These are phyloP conservation scores for Rhizopogon roseolus DNA, from an alignment of 768 basidiomycete species.

Conservation along the genomic window DNA sequence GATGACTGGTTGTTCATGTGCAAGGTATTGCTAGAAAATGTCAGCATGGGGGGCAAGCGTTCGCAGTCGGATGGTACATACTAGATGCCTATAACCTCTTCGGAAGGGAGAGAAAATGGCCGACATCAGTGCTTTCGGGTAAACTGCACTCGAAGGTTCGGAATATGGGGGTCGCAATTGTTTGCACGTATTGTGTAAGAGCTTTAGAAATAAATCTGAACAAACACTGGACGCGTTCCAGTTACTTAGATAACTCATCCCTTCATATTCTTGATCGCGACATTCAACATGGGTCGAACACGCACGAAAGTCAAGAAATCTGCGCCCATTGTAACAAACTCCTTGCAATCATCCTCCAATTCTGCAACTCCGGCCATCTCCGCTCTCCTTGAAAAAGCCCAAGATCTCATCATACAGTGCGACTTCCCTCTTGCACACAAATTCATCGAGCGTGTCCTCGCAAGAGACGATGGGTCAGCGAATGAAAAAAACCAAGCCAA, in stretches of 20 bases:
- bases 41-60: not conserved
- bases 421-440: constrained; percentile 77
- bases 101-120: constrained; percentile 25
- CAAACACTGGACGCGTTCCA: not conserved
- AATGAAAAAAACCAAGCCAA: constrained; percentile 61
- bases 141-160: not conserved
- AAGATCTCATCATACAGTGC: constrained; percentile 76
- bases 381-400: constrained; percentile 70
- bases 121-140: constrained; percentile 15
- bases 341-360: constrained; percentile 9
- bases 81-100: constrained; percentile 24
- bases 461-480: constrained; percentile 38
- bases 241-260: not conserved
- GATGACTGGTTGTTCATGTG: constrained; percentile 87
- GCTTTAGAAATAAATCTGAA: not conserved
- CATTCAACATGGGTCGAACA: constrained; percentile 47
- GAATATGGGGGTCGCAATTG: not conserved
- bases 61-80: constrained; percentile 3
- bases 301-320: constrained; percentile 36
- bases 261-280: not conserved
- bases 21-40: constrained; percentile 69
- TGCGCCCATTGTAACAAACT: constrained; percentile 14
- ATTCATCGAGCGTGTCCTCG: constrained; percentile 65
- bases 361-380: constrained; percentile 39
- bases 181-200: not conserved